A percentile compares a stretch with the other conserved stretches of the same genome.
Evolutionary conservation across 805 yeast species (phyloP).

Genomic region (Myxozyma sirexii): DNA sequence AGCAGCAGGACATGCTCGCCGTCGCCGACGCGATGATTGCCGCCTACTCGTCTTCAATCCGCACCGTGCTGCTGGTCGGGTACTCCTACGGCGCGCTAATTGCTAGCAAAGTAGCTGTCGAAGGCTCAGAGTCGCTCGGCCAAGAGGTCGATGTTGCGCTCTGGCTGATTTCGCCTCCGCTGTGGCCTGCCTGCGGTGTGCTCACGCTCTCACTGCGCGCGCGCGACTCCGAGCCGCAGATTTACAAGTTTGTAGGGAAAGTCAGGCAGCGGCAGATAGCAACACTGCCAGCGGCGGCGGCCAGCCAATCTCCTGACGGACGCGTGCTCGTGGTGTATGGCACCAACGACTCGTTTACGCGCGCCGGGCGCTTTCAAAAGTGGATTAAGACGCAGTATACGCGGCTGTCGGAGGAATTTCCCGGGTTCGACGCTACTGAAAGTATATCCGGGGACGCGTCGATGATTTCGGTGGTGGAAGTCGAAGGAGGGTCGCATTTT

Average conservation of each 20-base stretch:
- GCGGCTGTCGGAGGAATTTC: slow-evolving; percentile 1
- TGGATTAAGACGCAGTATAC: slow-evolving; percentile 18
- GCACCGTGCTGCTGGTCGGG: slow-evolving; percentile 23
- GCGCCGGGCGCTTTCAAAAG: slow-evolving; percentile 8
- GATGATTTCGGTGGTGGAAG: slow-evolving; percentile 3
- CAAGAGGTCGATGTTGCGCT: slow-evolving; percentile 13
- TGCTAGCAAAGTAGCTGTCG: slow-evolving; percentile 15
- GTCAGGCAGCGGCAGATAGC: neutral
- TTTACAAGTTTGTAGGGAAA: slow-evolving; percentile 8
- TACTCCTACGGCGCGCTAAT: slow-evolving; percentile 31
- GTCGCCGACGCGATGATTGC: slow-evolving; percentile 11
- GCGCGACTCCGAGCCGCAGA: slow-evolving; percentile 18
- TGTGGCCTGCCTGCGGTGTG: slow-evolving; percentile 24
- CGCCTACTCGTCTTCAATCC: slow-evolving; percentile 10
- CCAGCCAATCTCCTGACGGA: slow-evolving; percentile 10
- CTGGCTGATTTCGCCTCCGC: slow-evolving; percentile 26
- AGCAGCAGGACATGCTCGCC: slow-evolving; percentile 20
- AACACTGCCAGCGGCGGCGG: slow-evolving; percentile 2
- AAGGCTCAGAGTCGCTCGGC: neutral
- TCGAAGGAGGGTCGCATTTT: slow-evolving; percentile 19
- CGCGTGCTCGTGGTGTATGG: slow-evolving; percentile 25
- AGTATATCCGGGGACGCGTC: neutral
- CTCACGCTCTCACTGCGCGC: slow-evolving; percentile 20
- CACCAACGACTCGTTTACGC: slow-evolving; percentile 20
- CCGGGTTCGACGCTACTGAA: neutral